A percentile compares a stretch with the other conserved stretches of the same genome.
These are phyloP conservation scores for Geosmithia putterillii DNA, from an alignment of 2,329 filamentous ascomycete species.

Conservation along the genomic window DNA sequence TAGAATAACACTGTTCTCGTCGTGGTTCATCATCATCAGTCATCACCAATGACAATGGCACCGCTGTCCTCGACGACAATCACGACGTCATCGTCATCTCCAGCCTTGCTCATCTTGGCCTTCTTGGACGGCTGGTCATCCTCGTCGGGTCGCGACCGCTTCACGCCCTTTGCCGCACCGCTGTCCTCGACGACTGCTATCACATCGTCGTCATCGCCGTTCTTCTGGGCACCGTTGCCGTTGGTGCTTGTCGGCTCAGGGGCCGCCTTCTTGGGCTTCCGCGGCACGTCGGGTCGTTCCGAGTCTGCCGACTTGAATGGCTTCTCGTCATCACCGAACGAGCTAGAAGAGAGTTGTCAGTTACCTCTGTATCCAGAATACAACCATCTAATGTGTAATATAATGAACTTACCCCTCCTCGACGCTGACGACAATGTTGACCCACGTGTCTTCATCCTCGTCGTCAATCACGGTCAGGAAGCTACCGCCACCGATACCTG, in stretches of 20 bases:
- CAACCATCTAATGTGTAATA: background rate
- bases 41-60: slow-evolving; percentile 56
- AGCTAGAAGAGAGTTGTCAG: slow-evolving; percentile 22
- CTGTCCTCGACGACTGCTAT: slow-evolving; percentile 14
- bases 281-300: slow-evolving; percentile 36
- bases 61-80: slow-evolving; percentile 43
- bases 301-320: slow-evolving; percentile 36
- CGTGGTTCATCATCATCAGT: slow-evolving; percentile 22
- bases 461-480: slow-evolving; percentile 82
- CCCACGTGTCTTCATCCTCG: slow-evolving; percentile 59
- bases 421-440: slow-evolving; percentile 68
- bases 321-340: slow-evolving; percentile 32
- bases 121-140: slow-evolving; percentile 33
- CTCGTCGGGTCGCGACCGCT: slow-evolving; percentile 33
- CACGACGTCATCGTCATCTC: slow-evolving; percentile 25
- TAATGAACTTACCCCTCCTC: slow-evolving; percentile 19
- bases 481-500: slow-evolving; percentile 56
- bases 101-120: slow-evolving; percentile 23
- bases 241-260: slow-evolving; percentile 20
- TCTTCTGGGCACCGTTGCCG: slow-evolving; percentile 19
- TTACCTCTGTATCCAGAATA: background rate
- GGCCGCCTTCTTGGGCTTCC: slow-evolving; percentile 32
- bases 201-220: slow-evolving; percentile 22
- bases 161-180: slow-evolving; percentile 23
- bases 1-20: background rate